Conservation (phyloP, 2,329 filamentous ascomycete genomes). For the Cryphonectria radicalis region DNA sequence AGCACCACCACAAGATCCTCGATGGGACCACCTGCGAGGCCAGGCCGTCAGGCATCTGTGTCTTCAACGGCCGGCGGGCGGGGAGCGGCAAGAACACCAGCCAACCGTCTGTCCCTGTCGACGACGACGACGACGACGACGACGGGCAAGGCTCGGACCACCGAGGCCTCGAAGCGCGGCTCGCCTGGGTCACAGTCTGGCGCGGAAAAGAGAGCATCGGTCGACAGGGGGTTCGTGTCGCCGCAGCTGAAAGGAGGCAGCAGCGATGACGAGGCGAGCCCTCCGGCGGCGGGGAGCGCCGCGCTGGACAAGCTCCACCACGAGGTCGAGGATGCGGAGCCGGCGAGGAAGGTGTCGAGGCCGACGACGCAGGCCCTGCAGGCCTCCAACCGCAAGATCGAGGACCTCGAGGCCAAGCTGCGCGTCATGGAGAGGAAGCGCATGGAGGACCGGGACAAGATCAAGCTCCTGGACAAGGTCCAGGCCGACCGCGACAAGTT, state of each 20-base stretch:
- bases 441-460: slow-evolving; percentile 80
- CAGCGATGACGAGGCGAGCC: slow-evolving; percentile 53
- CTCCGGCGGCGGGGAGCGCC: slow-evolving; percentile 54
- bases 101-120: slow-evolving; percentile 46
- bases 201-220: slow-evolving; percentile 43
- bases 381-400: slow-evolving; percentile 69
- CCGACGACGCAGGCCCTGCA: slow-evolving; percentile 28
- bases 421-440: slow-evolving; percentile 87
- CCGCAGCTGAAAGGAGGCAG: slow-evolving; percentile 44
- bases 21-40: slow-evolving; percentile 67
- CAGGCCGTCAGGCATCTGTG: slow-evolving; percentile 49
- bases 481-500: slow-evolving; percentile 79
- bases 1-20: slow-evolving; percentile 57
- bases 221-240: slow-evolving; percentile 42
- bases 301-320: slow-evolving; percentile 59
- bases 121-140: slow-evolving; percentile 44
- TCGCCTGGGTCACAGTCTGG: slow-evolving; percentile 48
- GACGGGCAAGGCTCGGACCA: slow-evolving; percentile 43
- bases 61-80: slow-evolving; percentile 45
- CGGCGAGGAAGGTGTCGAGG: slow-evolving; percentile 34
- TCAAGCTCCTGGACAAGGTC: slow-evolving; percentile 77
- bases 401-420: slow-evolving; percentile 87
- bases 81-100: slow-evolving; percentile 43
- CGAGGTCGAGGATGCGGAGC: slow-evolving; percentile 37
- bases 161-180: slow-evolving; percentile 33